These are phyloP conservation scores for Pythium aristosporum DNA, from an alignment of 352 stramenopile genomes.

Conservation along the genomic window DNA sequence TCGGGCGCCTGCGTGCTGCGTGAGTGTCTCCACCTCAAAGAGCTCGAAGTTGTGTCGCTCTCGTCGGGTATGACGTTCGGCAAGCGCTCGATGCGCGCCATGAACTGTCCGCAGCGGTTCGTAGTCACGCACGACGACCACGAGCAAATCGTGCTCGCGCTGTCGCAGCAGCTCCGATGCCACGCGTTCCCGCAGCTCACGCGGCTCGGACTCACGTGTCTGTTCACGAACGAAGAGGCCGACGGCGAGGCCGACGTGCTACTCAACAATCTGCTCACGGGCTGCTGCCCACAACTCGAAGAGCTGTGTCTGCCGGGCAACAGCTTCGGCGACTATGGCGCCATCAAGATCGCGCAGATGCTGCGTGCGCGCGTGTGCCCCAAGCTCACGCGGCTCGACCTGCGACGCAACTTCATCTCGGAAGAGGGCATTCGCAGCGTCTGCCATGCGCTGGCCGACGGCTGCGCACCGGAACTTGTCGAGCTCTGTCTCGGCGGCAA, in stretches of 20 bases:
- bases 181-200: slow-evolving; percentile 55
- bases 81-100: slow-evolving; percentile 82
- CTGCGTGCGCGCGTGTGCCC: slow-evolving; percentile 75
- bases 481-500: slow-evolving; percentile 83
- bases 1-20: slow-evolving; percentile 45
- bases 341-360: slow-evolving; percentile 80
- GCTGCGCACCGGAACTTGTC: slow-evolving; percentile 59
- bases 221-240: slow-evolving; percentile 87
- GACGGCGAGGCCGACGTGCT: slow-evolving; percentile 82
- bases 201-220: slow-evolving; percentile 68
- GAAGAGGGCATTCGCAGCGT: slow-evolving; percentile 73
- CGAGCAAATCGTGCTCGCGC: slow-evolving; percentile 76
- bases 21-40: slow-evolving; percentile 60
- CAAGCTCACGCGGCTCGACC: slow-evolving; percentile 72
- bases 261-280: slow-evolving; percentile 76
- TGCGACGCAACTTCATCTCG: slow-evolving; percentile 85
- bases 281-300: slow-evolving; percentile 72
- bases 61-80: slow-evolving; percentile 81
- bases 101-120: slow-evolving; percentile 82
- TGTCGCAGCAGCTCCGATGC: slow-evolving; percentile 64
- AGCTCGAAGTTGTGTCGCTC: slow-evolving; percentile 78
- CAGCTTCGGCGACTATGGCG: slow-evolving; percentile 83
- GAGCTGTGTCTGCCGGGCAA: slow-evolving; percentile 83
- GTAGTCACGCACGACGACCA: slow-evolving; percentile 87
- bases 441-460: slow-evolving; percentile 70